A percentile compares a stretch with the other conserved stretches of the same genome.
Evolutionary conservation across 116 monocot species (phyloP).

Genomic region (Posidonia oceanica): DNA sequence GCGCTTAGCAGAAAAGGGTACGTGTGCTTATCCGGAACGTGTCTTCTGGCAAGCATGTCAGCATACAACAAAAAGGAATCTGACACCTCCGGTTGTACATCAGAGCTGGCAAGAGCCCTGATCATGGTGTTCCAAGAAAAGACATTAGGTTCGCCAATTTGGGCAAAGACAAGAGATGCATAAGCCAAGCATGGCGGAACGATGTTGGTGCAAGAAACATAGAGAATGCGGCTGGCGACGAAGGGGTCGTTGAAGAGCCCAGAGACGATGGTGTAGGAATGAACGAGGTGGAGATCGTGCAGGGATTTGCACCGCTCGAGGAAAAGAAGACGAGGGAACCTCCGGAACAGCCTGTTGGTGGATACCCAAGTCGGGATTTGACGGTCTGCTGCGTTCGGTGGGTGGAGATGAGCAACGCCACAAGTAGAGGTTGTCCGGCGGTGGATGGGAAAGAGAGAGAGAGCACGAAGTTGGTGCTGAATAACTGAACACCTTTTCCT

Average conservation of each 20-base stretch:
- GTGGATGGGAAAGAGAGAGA: too few relatives aligned
- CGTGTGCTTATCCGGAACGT: conserved; percentile 17
- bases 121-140: conserved; percentile 66
- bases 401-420: background rate
- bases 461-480: too few relatives aligned
- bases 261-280: conserved; percentile 35
- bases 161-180: conserved; percentile 16
- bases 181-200: conserved; percentile 1
- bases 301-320: conserved; percentile 21
- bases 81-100: background rate
- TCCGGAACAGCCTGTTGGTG: conserved; percentile 27
- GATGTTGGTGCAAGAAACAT: conserved; percentile 1
- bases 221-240: conserved; percentile 38
- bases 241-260: conserved; percentile 49
- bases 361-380: conserved; percentile 22
- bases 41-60: background rate
- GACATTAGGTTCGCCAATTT: conserved; percentile 23
- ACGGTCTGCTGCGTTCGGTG: background rate
- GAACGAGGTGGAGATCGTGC: conserved; percentile 13
- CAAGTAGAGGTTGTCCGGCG: too few relatives aligned
- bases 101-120: conserved; percentile 9
- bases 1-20: conserved; percentile 41
- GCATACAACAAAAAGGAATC: background rate
- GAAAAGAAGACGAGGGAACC: conserved; percentile 36
- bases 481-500: too few relatives aligned